Evolutionary conservation across 345 rosid species (phyloP).

Genomic region (Eucalyptus virginea): DNA sequence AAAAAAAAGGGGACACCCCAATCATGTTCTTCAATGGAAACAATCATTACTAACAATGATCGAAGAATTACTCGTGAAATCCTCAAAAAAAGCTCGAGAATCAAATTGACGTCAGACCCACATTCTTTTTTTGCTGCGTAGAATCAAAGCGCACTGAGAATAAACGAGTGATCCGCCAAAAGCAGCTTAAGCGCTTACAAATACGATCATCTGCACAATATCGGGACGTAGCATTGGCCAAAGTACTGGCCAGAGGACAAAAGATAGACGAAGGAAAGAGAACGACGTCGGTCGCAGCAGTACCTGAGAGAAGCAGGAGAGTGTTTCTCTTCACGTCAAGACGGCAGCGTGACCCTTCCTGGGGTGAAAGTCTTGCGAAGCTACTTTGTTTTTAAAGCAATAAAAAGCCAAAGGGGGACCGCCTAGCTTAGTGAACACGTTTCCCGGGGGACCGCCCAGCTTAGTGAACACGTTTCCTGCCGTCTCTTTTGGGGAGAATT

Average conservation of each 20-base stretch:
- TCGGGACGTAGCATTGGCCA: background rate
- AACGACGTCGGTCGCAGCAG: background rate
- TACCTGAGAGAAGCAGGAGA: background rate
- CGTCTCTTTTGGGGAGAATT: background rate
- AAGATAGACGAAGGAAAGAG: background rate
- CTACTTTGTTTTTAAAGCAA: background rate
- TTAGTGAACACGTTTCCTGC: too few relatives aligned
- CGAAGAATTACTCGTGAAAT: background rate
- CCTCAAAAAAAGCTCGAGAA: background rate
- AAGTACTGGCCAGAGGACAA: background rate
- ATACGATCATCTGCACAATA: background rate
- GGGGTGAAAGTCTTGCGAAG: background rate
- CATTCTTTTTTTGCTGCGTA: background rate
- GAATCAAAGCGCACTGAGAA: background rate
- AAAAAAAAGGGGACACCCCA: background rate
- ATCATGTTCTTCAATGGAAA: background rate
- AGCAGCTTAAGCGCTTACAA: background rate
- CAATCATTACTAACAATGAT: background rate
- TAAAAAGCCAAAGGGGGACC: background rate
- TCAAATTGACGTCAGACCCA: background rate
- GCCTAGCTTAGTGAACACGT: background rate
- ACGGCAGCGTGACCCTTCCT: background rate
- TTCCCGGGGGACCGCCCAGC: background rate
- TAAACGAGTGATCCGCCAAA: background rate
- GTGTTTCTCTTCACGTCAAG: background rate